phyloP scores from a whole-genome alignment of 805 yeast species.

The Teunomyces lycoperdinae region DNA sequence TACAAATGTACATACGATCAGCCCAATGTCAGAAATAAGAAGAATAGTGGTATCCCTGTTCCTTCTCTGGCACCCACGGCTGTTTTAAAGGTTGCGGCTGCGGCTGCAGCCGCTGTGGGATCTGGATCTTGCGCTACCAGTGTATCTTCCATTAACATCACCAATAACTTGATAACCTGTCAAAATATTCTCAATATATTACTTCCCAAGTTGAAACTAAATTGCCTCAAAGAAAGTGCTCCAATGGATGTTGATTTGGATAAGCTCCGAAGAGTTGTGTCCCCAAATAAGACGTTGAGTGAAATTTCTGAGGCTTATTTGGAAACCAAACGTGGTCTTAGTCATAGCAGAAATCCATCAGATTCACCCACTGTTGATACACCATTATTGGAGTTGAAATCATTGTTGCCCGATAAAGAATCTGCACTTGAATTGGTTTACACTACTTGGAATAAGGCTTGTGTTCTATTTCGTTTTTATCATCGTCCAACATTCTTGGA shows the following conservation, averaged over 20 bases:
- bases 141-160: constrained; percentile 7
- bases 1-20: constrained; percentile 84
- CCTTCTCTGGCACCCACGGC: constrained; percentile 23
- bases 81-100: constrained; percentile 12
- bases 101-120: constrained; percentile 14
- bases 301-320: constrained; percentile 13
- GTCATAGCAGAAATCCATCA: constrained; percentile 13
- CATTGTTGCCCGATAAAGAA: constrained; percentile 73
- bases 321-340: not conserved
- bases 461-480: constrained; percentile 80
- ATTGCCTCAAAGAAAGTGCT: constrained; percentile 29
- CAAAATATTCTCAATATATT: constrained; percentile 34
- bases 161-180: constrained; percentile 23
- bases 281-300: constrained; percentile 16
- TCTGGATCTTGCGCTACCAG: constrained; percentile 12
- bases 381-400: constrained; percentile 48
- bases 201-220: constrained; percentile 34
- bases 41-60: constrained; percentile 27
- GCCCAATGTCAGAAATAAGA: constrained; percentile 59
- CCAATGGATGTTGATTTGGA: constrained; percentile 30
- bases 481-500: constrained; percentile 78
- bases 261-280: constrained; percentile 23
- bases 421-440: constrained; percentile 68
- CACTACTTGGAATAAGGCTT: constrained; percentile 81
- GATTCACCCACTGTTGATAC: constrained; percentile 22